Evolutionary conservation across 306 rosid species (phyloP), one percentile per base, ranked within the genome.

Genomic region (Ormosia emarginata): DNA sequence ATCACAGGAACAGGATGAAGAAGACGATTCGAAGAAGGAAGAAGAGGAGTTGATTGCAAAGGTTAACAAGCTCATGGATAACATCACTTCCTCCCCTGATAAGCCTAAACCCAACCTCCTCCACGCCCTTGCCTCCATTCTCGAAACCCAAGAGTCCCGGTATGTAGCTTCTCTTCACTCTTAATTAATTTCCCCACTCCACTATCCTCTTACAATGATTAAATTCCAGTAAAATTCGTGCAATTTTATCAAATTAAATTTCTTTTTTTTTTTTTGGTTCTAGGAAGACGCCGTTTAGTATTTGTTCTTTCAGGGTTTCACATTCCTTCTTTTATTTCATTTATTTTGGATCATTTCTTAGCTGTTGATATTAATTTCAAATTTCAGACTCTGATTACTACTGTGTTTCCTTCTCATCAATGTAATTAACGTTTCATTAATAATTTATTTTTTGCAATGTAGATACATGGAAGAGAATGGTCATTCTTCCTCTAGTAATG

Each of bases 401-500:
- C 55, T 4, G 56, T 3, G 15, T 56, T 36, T 78, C 15, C 5
- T 44, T 24, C 15, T 13, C 13, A 29, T 56, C 70, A 5, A 34
- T 74, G 2, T 79, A 12, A 80, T 40, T 65, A 43, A 17, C 33
- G 49, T 68, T 32, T 3, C 12, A 2, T 64, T 68, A 33, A 24
- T 67, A 12, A 57, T 64, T 11, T 43, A 15, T 67, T 49, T 55
- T 68, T 83, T 78, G 77, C 52, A 84, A 80, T 81, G 86, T 86
- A 96, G 99, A 55, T 96, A 89, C 88, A 88, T 96, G 97, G 97
- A 90, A 46, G 98, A 92, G 85, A 91, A 67, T 86, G 94, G 87
- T 59, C 83, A 92, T 86, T 90, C 91, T 62, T 90, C 95, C 47
- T 88, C 97, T 13, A 88, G 88, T 64, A 96, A 81, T 86, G 92